Evolutionary conservation across 2,329 filamentous ascomycete genomes (phyloP).

Genomic region (Chaetomium globosum): DNA sequence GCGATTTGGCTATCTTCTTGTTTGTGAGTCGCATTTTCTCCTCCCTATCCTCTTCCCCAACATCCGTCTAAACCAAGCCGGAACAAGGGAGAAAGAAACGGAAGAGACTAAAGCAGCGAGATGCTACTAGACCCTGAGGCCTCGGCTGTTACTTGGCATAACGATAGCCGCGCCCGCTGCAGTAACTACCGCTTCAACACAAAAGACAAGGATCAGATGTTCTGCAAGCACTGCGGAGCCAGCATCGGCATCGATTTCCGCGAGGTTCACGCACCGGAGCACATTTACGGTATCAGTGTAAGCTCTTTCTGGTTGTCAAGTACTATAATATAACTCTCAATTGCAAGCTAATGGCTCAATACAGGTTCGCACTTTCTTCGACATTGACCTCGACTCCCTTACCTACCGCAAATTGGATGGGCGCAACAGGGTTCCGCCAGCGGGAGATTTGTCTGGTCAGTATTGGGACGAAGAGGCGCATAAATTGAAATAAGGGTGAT

Average conservation of each 20-base stretch:
- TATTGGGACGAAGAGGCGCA: constrained; percentile 23
- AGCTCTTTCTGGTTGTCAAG: background rate
- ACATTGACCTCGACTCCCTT: constrained; percentile 18
- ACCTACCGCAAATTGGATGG: constrained; percentile 17
- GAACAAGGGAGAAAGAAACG: background rate
- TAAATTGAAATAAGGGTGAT: constrained; percentile 12
- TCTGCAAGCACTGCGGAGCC: constrained; percentile 52
- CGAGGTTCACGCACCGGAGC: constrained; percentile 35
- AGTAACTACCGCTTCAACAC: constrained; percentile 51
- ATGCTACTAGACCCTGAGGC: constrained; percentile 19
- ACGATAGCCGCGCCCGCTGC: constrained; percentile 44
- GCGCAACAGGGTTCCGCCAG: constrained; percentile 18
- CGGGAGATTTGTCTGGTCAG: constrained; percentile 20
- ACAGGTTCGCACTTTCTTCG: constrained; percentile 23
- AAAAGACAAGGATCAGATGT: constrained; percentile 52
- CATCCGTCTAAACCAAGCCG: background rate
- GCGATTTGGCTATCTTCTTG: constrained; percentile 55
- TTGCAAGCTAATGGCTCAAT: background rate
- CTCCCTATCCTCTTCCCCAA: background rate
- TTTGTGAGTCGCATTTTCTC: constrained; percentile 45
- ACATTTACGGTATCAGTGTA: constrained; percentile 51
- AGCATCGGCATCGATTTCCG: constrained; percentile 53
- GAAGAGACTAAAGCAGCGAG: constrained; percentile 29
- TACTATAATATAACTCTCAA: no score
- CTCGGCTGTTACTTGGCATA: constrained; percentile 39